These are phyloP conservation scores for Cytidiella melzeri DNA, from an alignment of 768 basidiomycete species.

Conservation along the genomic window DNA sequence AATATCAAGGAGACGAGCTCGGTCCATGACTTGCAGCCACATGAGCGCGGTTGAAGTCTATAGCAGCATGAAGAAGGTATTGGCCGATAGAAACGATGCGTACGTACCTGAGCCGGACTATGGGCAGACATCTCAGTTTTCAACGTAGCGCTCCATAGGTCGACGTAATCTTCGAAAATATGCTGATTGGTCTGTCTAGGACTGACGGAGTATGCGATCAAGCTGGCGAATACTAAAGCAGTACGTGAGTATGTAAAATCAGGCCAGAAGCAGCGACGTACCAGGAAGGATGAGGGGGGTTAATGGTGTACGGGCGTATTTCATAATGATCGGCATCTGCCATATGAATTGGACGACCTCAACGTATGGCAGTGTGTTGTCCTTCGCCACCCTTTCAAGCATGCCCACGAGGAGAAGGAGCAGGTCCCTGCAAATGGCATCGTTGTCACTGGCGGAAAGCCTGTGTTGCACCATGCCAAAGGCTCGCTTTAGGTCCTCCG, in stretches of 20 bases:
- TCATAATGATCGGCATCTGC: neutral
- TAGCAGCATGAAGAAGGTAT: neutral
- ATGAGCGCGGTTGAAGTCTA: conserved; percentile 20
- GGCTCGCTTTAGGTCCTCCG: neutral
- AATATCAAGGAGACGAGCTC: conserved; percentile 9
- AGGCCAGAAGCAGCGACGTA: neutral
- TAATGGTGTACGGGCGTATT: neutral
- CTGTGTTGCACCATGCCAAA: neutral
- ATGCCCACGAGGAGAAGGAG: neutral
- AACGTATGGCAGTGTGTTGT: neutral
- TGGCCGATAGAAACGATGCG: too few relatives aligned
- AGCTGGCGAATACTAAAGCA: neutral
- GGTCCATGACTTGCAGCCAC: conserved; percentile 55
- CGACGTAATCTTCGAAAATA: neutral
- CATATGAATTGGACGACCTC: neutral
- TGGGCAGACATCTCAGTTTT: neutral
- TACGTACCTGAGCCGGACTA: neutral
- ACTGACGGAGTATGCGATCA: neutral
- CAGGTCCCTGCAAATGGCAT: neutral
- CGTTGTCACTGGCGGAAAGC: neutral
- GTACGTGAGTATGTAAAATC: neutral
- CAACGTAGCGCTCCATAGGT: neutral
- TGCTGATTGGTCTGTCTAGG: neutral
- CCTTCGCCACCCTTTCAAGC: neutral
- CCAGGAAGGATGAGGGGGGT: neutral